These are phyloP conservation scores for Tetrahymena elliotti DNA, from an alignment of 73 alveolate species.

Conservation along the genomic window DNA sequence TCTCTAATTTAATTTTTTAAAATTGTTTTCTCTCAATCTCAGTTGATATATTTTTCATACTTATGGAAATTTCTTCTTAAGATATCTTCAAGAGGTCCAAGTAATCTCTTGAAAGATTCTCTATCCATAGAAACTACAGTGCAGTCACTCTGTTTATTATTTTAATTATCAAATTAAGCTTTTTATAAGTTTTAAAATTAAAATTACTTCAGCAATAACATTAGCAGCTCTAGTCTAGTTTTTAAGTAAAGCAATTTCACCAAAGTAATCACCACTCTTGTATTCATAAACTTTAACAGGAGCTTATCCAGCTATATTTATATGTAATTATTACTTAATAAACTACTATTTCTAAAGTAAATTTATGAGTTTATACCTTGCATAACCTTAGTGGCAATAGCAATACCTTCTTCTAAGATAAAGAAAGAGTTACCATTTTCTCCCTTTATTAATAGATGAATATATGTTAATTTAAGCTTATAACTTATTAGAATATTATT, in stretches of 20 bases:
- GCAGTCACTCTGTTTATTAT: constrained; percentile 49
- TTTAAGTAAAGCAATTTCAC: constrained; percentile 91
- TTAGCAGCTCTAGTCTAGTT: constrained; percentile 92
- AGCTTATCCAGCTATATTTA: constrained; percentile 74
- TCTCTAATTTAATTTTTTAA: neutral
- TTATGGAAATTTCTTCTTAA: constrained; percentile 53
- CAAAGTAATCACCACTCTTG: constrained; percentile 85
- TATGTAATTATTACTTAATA: constrained; percentile 6
- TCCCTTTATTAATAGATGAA: constrained; percentile 44
- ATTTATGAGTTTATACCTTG: constrained; percentile 42
- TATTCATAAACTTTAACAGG: constrained; percentile 72
- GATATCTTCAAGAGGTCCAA: constrained; percentile 75
- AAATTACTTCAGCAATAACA: constrained; percentile 57
- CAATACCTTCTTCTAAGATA: constrained; percentile 71
- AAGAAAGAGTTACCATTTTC: constrained; percentile 61
- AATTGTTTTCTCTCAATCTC: neutral
- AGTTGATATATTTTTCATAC: constrained; percentile 48
- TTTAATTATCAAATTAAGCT: constrained; percentile 55
- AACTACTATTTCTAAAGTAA: constrained; percentile 46
- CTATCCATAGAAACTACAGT: constrained; percentile 54
- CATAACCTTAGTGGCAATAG: constrained; percentile 52
- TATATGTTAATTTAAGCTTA: neutral
- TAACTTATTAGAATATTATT: neutral
- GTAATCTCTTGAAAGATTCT: constrained; percentile 59
- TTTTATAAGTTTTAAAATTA: constrained; percentile 15